phyloP scores from a whole-genome alignment of 208 protist species.

The Jaenimonas drosophilae region DNA sequence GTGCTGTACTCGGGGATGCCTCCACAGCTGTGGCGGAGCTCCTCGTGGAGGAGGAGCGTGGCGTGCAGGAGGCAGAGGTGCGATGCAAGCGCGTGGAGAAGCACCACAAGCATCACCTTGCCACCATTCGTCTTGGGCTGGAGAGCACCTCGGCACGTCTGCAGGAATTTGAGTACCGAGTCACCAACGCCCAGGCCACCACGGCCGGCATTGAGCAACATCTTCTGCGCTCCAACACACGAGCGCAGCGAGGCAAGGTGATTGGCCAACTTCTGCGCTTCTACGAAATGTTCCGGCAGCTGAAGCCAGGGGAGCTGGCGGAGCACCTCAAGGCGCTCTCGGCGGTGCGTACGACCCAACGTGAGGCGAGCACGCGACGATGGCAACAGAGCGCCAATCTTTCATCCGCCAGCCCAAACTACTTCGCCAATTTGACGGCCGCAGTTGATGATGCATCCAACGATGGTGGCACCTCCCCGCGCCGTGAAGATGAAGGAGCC shows the following conservation, averaged over 20 bases:
- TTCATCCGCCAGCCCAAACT: neutral
- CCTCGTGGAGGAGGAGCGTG: conserved; percentile 30
- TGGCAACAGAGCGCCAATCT: conserved; percentile 18
- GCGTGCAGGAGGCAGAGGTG: conserved; percentile 40
- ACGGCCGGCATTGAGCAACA: conserved; percentile 86
- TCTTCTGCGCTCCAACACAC: conserved; percentile 68
- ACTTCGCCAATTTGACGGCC: no score
- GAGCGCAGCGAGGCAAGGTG: conserved; percentile 57
- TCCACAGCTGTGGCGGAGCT: conserved; percentile 34
- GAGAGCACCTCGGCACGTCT: conserved; percentile 60
- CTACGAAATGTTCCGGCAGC: conserved; percentile 55
- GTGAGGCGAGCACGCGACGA: conserved; percentile 33
- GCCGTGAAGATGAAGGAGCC: conserved; percentile 1
- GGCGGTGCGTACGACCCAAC: conserved; percentile 44
- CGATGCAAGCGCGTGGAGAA: conserved; percentile 64
- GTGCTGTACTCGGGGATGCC: conserved; percentile 35
- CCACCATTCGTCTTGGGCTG: conserved; percentile 64
- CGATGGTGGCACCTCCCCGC: no score
- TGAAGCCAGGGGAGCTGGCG: conserved; percentile 30
- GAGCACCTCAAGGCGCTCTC: conserved; percentile 43
- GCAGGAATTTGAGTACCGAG: conserved; percentile 70
- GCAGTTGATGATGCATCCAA: no score
- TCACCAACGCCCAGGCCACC: conserved; percentile 71
- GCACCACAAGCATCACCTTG: conserved; percentile 55
- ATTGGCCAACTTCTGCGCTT: conserved; percentile 68